phyloP scores from a whole-genome alignment of 805 yeast genomes.

The Schwanniomyces polymorphus region DNA sequence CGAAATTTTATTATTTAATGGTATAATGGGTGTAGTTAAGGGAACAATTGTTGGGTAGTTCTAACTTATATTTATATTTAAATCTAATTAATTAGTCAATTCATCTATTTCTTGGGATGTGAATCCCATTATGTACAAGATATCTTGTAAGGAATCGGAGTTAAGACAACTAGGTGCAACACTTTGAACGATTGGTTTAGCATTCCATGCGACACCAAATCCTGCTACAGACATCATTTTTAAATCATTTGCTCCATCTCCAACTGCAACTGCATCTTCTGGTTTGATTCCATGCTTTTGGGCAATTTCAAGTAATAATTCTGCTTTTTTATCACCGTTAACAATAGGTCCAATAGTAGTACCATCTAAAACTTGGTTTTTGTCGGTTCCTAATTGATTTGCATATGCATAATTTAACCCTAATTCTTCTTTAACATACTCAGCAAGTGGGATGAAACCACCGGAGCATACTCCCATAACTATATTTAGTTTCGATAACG shows the following conservation, averaged over 20 bases:
- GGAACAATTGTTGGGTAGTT: constrained; percentile 44
- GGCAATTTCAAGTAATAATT: constrained; percentile 63
- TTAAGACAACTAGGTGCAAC: constrained; percentile 83
- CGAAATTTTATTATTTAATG: constrained; percentile 74
- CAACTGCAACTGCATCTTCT: constrained; percentile 72
- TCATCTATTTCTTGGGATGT: constrained; percentile 51
- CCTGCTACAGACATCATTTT: constrained; percentile 92
- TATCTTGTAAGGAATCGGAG: constrained; percentile 68
- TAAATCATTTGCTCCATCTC: constrained; percentile 97
- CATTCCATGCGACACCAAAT: constrained; percentile 95
- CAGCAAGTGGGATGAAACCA: constrained; percentile 89
- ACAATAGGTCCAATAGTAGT: constrained; percentile 77
- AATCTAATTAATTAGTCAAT: constrained; percentile 12
- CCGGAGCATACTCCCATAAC: constrained; percentile 89
- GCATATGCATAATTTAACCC: constrained; percentile 89
- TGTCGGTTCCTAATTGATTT: constrained; percentile 53
- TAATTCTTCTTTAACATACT: constrained; percentile 63
- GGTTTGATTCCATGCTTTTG: constrained; percentile 51
- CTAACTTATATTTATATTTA: background rate
- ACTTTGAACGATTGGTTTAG: constrained; percentile 87
- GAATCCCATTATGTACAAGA: constrained; percentile 79
- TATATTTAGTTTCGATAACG: constrained; percentile 60
- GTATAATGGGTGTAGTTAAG: constrained; percentile 73
- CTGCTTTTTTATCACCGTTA: constrained; percentile 82
- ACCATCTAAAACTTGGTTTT: constrained; percentile 65